phyloP scores from a whole-genome alignment of 805 yeast genomes.

The Candida pseudofarinosa region DNA sequence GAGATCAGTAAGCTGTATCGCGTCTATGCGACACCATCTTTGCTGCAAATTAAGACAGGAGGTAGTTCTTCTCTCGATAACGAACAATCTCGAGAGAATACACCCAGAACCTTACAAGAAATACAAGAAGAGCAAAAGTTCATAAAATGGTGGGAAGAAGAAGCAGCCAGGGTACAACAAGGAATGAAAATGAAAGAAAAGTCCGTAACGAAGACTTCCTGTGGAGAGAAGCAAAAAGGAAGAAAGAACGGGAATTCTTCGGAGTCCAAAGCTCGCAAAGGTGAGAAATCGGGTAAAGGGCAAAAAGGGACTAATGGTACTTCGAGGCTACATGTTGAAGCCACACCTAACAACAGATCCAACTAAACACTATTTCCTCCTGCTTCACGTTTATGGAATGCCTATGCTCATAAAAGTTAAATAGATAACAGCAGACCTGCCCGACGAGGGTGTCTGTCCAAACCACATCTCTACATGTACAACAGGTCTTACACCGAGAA shows the following conservation, averaged over 20 bases:
- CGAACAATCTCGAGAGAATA: neutral
- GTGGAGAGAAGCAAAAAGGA: neutral
- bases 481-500: no score
- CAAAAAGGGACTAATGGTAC: no score
- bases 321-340: no score
- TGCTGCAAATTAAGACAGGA: constrained; percentile 8
- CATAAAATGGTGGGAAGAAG: constrained; percentile 85
- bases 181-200: constrained; percentile 15
- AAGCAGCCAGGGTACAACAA: constrained; percentile 60
- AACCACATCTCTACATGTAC: no score
- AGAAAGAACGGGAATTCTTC: neutral
- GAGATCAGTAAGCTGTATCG: constrained; percentile 2
- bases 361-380: no score
- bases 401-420: no score
- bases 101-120: constrained; percentile 54
- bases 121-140: constrained; percentile 80
- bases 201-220: neutral
- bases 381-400: no score
- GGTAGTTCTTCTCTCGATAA: neutral
- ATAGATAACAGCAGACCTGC: no score
- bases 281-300: no score
- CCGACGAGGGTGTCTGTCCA: no score
- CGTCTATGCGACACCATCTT: constrained; percentile 21
- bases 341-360: no score
- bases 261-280: neutral